Evolutionary conservation across 2,329 filamentous ascomycete species (phyloP), one percentile per base, ranked within the genome.

Genomic region (Metarhizium brunneum): DNA sequence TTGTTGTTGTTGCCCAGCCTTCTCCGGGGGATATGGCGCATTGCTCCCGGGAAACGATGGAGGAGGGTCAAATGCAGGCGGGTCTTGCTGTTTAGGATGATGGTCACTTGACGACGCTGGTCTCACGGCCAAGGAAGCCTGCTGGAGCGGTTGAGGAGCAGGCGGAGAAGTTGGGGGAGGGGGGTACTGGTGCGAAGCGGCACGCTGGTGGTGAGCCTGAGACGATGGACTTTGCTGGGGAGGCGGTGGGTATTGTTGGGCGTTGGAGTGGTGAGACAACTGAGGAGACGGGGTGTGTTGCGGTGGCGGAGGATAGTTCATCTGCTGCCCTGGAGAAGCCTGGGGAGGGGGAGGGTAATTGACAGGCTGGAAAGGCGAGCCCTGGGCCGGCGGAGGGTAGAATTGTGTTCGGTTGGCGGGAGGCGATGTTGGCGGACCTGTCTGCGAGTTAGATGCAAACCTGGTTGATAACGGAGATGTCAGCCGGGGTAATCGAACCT

Each of bases 371-470:
- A 57, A 48, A 6, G 58, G 56, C 50, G 60, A 60, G 45, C 61
- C 60, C 52, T 70, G 69, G 0, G 58, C 51, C 13, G 59, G 59
- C 29, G 60, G 60, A 54, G 75, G 69, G 50, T 76, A 78, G 65
- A 76, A 77, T 49, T 73, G 73, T 25, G 73, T 68, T 59, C 72
- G 71, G 63, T 70, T 71, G 47, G 74, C 72, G 3, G 76, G 75
- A 51, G 76, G 73, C 25, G 77, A 79, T 5, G 71, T 73, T 35
- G 76, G 75, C 18, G 76, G 76, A 76, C 58, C 56, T 55, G 29
- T 55, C n/a, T 18, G 14, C 25, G n/a, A 7, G 50, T 57, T 32
- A 53, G 53, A 35, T 14, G 45, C 18, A 48, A 42, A 49, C 40
- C 42, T 25, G 40, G 29, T 16, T 25, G 5, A 43, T 43, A 11